phyloP scores from a whole-genome alignment of 2,329 filamentous ascomycete species.

The Triangularia setosa region DNA sequence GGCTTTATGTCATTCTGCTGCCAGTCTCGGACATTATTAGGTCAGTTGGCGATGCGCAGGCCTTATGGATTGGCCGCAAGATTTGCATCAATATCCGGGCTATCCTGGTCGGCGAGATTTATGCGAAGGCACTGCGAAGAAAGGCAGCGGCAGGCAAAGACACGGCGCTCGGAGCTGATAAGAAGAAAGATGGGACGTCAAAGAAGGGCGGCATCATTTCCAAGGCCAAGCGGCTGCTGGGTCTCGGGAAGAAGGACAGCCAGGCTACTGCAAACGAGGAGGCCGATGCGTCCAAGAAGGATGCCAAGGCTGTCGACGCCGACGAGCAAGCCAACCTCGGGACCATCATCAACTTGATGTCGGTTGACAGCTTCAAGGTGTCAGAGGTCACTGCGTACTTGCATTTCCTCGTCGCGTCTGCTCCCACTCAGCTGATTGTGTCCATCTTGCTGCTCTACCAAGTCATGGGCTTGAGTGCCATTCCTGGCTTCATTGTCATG shows the following conservation, averaged over 20 bases:
- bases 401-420: conserved; percentile 90
- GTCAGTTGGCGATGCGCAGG: conserved; percentile 78
- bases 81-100: conserved; percentile 90
- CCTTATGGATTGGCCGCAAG: conserved; percentile 89
- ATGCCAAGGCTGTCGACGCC: conserved; percentile 34
- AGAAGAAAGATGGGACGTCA: conserved; percentile 32
- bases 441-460: conserved; percentile 79
- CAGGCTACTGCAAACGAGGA: conserved; percentile 29
- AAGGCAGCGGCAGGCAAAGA: conserved; percentile 80
- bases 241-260: conserved; percentile 47
- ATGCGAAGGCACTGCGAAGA: conserved; percentile 87
- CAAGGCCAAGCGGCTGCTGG: conserved; percentile 54
- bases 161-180: conserved; percentile 61
- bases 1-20: conserved; percentile 90
- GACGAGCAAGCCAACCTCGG: conserved; percentile 85
- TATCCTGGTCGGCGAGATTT: conserved; percentile 96
- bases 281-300: conserved; percentile 35
- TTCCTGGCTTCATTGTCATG: conserved; percentile 92
- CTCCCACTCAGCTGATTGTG: conserved; percentile 81
- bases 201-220: conserved; percentile 41
- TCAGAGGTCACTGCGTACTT: conserved; percentile 91
- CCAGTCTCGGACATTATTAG: conserved; percentile 78
- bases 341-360: conserved; percentile 99
- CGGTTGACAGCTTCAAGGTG: conserved; percentile 98
- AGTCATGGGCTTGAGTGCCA: conserved; percentile 87